Evolutionary conservation across 1,139 yeast species (phyloP), one percentile per base, ranked within the genome.

Genomic region (Hanseniaspora uvarum): DNA sequence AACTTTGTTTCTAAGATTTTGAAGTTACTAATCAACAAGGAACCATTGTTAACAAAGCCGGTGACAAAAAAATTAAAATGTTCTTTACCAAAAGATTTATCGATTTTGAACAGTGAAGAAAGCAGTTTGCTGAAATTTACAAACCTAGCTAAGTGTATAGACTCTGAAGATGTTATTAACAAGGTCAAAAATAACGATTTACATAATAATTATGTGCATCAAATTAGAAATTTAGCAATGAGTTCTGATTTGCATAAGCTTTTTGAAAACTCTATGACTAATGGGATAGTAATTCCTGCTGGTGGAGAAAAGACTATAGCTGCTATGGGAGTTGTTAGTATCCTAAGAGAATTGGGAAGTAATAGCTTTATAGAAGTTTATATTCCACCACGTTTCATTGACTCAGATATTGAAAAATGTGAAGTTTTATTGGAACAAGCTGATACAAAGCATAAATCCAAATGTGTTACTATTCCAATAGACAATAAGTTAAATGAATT

Each of bases 231-330:
- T 5, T 14, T 49, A 16, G 47, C 19, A 3, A 24, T 33, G 31
- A 41, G 24, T 23, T 4, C 44, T 12, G 47, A 44, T 2, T 11
- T 41, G 21, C 18, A 26, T 12, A 49, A 26, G 11, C 12, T 49
- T 14, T 49, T 41, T 28, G 28, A 18, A 23, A 41, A 19, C 11
- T 6, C 10, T 3, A 16, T 28, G 16, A 31, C 33, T 0, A 18
- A 33, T 24, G 41, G 53, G 19, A 30, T 49, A 6, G 53, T 49
- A 3, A 49, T 49, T 18, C 53, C 53, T 7, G 53, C 53, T 24
- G 53, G 53, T 41, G 53, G 53, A 8, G 30, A 31, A 34, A 41
- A 49, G 3, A 49, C 53, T 16, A 10, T 49, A 8, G 3, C 10
- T 24, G 45, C 53, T 8, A 34, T 49, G 40, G 53, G 53, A 2